These are phyloP conservation scores for Fusarium hainanense DNA, from an alignment of 2,329 filamentous ascomycete genomes.

Conservation along the genomic window DNA sequence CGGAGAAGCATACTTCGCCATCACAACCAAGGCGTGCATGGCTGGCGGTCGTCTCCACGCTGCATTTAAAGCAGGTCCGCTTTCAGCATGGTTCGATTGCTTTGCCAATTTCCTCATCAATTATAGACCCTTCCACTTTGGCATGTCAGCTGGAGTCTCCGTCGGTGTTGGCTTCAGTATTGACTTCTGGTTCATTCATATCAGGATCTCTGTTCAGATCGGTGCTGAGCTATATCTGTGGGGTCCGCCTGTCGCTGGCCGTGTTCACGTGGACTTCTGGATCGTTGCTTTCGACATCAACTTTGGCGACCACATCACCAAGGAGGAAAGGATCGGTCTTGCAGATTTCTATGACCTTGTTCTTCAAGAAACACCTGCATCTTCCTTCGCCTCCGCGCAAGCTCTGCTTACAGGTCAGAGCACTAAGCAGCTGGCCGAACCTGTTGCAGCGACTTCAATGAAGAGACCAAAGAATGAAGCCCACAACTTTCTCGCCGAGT, in stretches of 20 bases:
- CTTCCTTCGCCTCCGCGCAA: background rate
- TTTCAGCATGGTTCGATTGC: constrained; percentile 55
- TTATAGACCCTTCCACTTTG: constrained; percentile 3
- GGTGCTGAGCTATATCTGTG: background rate
- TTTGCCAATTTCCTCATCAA: constrained; percentile 54
- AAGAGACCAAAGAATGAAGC: background rate
- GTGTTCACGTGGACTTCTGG: constrained; percentile 11
- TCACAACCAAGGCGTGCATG: constrained; percentile 59
- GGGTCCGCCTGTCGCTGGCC: background rate
- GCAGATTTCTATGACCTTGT: constrained; percentile 3
- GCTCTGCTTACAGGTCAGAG: background rate
- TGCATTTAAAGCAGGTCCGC: constrained; percentile 44
- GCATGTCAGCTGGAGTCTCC: background rate
- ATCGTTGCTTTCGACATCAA: constrained; percentile 11
- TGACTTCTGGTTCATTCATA: background rate
- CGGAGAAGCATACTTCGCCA: constrained; percentile 58
- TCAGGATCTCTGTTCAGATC: background rate
- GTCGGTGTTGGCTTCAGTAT: background rate
- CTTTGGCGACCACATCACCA: background rate
- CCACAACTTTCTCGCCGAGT: constrained; percentile 10
- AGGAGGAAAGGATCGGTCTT: background rate
- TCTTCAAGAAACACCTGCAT: background rate
- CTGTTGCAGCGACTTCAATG: background rate
- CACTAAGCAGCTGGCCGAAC: background rate
- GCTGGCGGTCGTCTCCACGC: constrained; percentile 52